Conservation (phyloP, 805 yeast species). For the Sugiyamaella mastotermitis region DNA sequence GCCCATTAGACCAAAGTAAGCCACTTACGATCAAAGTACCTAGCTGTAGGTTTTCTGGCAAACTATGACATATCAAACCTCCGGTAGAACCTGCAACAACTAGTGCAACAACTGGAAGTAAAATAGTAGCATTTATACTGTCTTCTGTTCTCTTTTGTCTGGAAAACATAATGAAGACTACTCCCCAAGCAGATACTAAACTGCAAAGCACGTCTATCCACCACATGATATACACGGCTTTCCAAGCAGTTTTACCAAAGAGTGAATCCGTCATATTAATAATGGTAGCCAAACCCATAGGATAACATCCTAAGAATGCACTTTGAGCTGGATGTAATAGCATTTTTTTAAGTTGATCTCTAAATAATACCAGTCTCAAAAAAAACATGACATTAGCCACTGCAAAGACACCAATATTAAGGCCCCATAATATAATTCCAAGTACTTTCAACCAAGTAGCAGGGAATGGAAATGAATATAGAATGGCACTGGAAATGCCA, state of each 20-base stretch:
- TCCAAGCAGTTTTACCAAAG: slow-evolving; percentile 38
- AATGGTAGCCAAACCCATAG: slow-evolving; percentile 73
- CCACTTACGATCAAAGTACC: slow-evolving; percentile 50
- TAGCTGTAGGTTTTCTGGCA: slow-evolving; percentile 43
- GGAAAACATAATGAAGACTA: slow-evolving; percentile 47
- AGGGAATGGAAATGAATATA: slow-evolving; percentile 61
- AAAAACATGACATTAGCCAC: slow-evolving; percentile 39
- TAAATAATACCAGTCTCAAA: slow-evolving; percentile 34
- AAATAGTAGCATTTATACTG: slow-evolving; percentile 48
- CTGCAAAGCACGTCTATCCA: slow-evolving; percentile 58
- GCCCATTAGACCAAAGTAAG: slow-evolving; percentile 65
- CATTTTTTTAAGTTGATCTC: slow-evolving; percentile 28
- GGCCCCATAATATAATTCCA: slow-evolving; percentile 58
- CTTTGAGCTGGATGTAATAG: slow-evolving; percentile 41
- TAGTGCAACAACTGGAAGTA: slow-evolving; percentile 74
- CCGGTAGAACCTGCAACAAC: slow-evolving; percentile 77
- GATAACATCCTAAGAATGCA: slow-evolving; percentile 68
- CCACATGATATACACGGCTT: slow-evolving; percentile 61
- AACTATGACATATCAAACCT: slow-evolving; percentile 40
- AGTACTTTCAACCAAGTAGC: slow-evolving; percentile 52
- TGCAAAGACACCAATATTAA: slow-evolving; percentile 42
- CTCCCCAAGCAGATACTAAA: slow-evolving; percentile 53
- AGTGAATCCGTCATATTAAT: slow-evolving; percentile 49
- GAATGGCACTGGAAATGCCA: slow-evolving; percentile 61
- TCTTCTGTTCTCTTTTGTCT: slow-evolving; percentile 29